Evolutionary conservation across 495 filamentous ascomycete species (phyloP), one percentile per base, ranked within the genome.

Genomic region (Hypoxylon subgilvum): DNA sequence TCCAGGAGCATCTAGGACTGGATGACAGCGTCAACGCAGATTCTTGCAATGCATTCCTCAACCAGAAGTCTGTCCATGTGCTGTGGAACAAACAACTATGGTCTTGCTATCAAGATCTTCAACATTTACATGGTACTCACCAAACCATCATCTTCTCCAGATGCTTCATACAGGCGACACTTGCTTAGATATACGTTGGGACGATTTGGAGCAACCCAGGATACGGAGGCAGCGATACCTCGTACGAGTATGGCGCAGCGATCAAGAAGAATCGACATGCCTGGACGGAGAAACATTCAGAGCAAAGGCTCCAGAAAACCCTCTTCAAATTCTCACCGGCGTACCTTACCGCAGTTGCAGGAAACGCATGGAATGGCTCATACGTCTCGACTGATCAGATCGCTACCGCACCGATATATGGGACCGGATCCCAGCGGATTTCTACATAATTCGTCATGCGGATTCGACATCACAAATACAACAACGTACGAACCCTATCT

Each of bases 121-220:
- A 67, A 69, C 32, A 44, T 35, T 32, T 54, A 40, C 30, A 57
- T 64, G 52, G 31, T 39, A 25, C 13, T 25, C 42, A 18, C 2
- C 16, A 12, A 6, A n/a, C n/a, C n/a, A 1, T 22, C 19, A 6
- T n/a, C 1, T 6, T 12, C 16, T 3, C 5, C 16, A 35, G 3
- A 1, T 8, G 17, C 32, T 12, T 8, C 23, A 27, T 8, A 27
- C 23, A 27, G 8, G 56, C 13, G 21, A 45, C 72, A 71, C 34
- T 45, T 71, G 16, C 51, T 27, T 9, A 48, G 84, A 83, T 74
- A 1, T 87, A 78, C 40, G 88, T 88, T 19, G 87, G 86, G 19
- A 89, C 88, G 2, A 92, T 92, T 72, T 92, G 89, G 90, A 89
- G 89, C 10, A 91, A 92, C 62, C 68, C 91, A 23, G 88, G 88